Evolutionary conservation across 225 moss, liverwort and hornwort species (phyloP), one percentile per base, ranked within the genome.

Genomic region (Anthoceros angustus): DNA sequence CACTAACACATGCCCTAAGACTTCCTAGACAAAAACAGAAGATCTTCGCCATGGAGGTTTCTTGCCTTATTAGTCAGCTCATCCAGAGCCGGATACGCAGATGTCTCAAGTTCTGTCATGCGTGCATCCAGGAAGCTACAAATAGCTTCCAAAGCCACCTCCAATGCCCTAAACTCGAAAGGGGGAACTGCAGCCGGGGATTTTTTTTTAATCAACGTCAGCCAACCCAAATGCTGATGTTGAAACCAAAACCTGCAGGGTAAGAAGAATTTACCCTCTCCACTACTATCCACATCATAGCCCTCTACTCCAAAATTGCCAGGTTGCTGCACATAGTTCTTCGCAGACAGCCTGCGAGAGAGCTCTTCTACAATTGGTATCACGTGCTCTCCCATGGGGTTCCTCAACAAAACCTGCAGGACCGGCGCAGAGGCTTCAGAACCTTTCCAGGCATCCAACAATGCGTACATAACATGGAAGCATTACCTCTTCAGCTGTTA

Each of bases 81-180:
- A 65, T 99, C 98, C 42, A 99, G 73, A 71, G 98, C 98, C 48
- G 98, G 98, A 78, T 99, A 92, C 18, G 98, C 98, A 61, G 76
- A 73, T 21, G 84, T 70, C 75, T 92, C 98, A 66, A 99, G 76
- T 80, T 99, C 98, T 67, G 84, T 99, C 62, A 89, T 99, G 62
- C 98, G 86, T 55, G 98, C 98, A 69, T 99, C 98, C 70, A 99
- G 70, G 78, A 83, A 89, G 77, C 92, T 99, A 77, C 98, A 99
- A 63, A 99, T 99, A 8, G 89, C 98, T 83, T 99, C 98, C 66
- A 99, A 77, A 39, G 98, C 98, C 63, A 99, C 98, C 80, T 99
- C 98, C 78, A 98, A 72, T 42, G 98, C 98, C 50, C 98, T 86
- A 73, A 98, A 98, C 74, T 98, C 98, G 74, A 98, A 98, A 10